A percentile compares a stretch with the other conserved stretches of the same genome.
Conservation (phyloP, 1,284 basidiomycete genomes). For the Heterobasidion parviporum region DNA sequence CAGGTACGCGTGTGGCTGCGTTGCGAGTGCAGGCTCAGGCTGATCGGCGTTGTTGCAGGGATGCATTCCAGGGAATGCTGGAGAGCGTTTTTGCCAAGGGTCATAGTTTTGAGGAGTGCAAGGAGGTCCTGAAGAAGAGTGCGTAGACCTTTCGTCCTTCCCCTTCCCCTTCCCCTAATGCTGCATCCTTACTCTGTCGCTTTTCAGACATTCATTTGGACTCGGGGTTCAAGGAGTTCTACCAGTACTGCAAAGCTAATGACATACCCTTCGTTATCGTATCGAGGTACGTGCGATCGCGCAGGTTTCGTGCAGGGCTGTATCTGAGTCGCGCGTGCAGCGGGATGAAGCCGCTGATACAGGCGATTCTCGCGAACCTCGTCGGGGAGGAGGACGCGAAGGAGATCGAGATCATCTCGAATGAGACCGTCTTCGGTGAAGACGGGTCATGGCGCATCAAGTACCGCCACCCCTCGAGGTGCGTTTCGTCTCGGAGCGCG, state of each 20-base stretch:
- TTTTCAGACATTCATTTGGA: conserved; percentile 43
- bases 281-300: conserved; percentile 52
- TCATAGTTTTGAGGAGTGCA: conserved; percentile 75
- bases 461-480: conserved; percentile 84
- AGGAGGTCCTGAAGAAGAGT: conserved; percentile 51
- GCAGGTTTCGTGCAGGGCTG: background rate
- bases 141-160: conserved; percentile 1
- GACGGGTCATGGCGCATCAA: conserved; percentile 80
- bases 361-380: conserved; percentile 75
- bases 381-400: conserved; percentile 59
- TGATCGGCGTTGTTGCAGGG: conserved; percentile 32
- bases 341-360: conserved; percentile 89
- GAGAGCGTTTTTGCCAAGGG: conserved; percentile 60
- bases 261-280: conserved; percentile 88
- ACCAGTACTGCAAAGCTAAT: conserved; percentile 68
- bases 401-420: conserved; percentile 84
- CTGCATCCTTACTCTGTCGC: conserved; percentile 53
- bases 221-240: conserved; percentile 81
- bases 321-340: conserved; percentile 27
- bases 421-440: conserved; percentile 63
- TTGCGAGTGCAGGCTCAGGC: background rate
- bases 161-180: background rate
- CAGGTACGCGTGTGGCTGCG: conserved; percentile 38
- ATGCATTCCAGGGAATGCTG: conserved; percentile 76
- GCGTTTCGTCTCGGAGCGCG: background rate